Percentiles rank a stretch among this genome's conserved stretches.
Conservation (phyloP, 805 yeast species). For the Kregervanrija pseudodelftensis region DNA sequence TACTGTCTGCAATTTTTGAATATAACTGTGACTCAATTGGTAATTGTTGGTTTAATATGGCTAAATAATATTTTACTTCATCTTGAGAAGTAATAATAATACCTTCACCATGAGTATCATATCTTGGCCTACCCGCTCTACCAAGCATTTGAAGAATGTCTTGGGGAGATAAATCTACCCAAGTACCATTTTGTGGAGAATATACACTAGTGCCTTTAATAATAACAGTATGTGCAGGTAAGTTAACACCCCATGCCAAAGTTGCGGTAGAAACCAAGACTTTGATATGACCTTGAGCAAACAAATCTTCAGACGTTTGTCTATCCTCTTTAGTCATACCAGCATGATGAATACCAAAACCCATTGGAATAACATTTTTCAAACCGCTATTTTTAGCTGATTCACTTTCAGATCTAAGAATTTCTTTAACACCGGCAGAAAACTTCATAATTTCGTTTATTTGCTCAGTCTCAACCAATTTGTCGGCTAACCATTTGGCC, state of each 20-base stretch:
- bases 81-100: conserved; percentile 82
- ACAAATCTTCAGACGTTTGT: conserved; percentile 71
- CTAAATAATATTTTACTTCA: conserved; percentile 81
- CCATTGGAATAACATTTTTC: conserved; percentile 54
- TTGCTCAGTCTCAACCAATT: conserved; percentile 49
- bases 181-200: conserved; percentile 80
- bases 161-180: conserved; percentile 92
- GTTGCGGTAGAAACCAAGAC: conserved; percentile 89
- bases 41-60: conserved; percentile 82
- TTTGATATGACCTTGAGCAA: conserved; percentile 81
- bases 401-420: conserved; percentile 57
- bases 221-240: conserved; percentile 92
- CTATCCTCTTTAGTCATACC: conserved; percentile 73
- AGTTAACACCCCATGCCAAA: conserved; percentile 94
- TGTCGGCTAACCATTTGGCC: conserved; percentile 65
- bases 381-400: conserved; percentile 45
- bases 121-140: conserved; percentile 95
- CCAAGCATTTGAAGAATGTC: conserved; percentile 97
- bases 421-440: conserved; percentile 54
- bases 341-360: conserved; percentile 90
- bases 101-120: conserved; percentile 90
- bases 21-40: conserved; percentile 89
- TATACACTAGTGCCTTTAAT: conserved; percentile 92
- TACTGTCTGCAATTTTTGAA: conserved; percentile 57
- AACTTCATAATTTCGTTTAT: conserved; percentile 34